Base-by-base conservation (phyloP, 2,329 filamentous ascomycete species). In the Claviceps monticola region DNA sequence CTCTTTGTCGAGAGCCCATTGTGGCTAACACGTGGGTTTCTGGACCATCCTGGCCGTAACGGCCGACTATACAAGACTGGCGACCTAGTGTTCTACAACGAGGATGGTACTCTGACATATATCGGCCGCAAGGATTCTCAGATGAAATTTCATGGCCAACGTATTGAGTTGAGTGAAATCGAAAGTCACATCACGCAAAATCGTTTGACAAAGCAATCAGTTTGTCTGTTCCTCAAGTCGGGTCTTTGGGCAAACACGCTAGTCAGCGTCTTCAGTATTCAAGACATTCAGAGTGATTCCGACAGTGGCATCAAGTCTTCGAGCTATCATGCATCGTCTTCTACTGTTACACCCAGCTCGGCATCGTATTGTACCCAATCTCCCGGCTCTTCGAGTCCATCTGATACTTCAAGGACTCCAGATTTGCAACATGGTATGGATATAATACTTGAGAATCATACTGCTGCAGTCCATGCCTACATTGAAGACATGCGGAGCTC, bases 91-190 rank as follows among this genome's bases (percentile, higher is more conserved):
- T 54, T 54, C 26, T 64, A 66, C 23, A 52, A 62, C 34, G 49
- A 54, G 3, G 62, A 72, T 51, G 66, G 67, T 6, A 56, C 53
- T 37, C 57, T 73, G 11, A 52, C 63, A 0, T 72, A 67, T 51
- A 56, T 74, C 50, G 74, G 74, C 46, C 66, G 76, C 39, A 74
- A 74, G 55, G 76, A 79, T 57, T 67, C 68, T 0, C 75, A 79
- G 59, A 66, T 79, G 36, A 80, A 80, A 58, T 61, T 79, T 11
- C 68, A 70, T 26, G 79, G 79, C 46, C 78, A 71, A 52, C 60
- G 74, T 50, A 65, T 76, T 5, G 54, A 56, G 36, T 41, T 56
- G 36, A 53, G 54, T 6, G 54, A 56, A 19, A 49, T 56, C 37
- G 54, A 56, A 49, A 53, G 54, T 49, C 52, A 56, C 38, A 51